Percentiles rank a stretch among this genome's conserved stretches.
Conservation (phyloP, 495 filamentous ascomycete species). For the Penicillium argentinense region DNA sequence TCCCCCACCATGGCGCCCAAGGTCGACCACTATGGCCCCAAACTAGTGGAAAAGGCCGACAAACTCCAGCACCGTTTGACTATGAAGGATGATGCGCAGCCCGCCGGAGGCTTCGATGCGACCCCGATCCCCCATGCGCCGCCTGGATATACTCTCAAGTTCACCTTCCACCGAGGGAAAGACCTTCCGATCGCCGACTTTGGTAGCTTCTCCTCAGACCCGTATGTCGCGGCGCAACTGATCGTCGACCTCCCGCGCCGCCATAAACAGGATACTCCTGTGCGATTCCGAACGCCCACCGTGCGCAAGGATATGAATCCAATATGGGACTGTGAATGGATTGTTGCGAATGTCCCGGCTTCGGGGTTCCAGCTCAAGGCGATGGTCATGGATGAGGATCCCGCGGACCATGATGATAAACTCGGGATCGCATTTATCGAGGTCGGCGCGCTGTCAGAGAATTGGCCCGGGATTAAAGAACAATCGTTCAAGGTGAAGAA, state of each 20-base stretch:
- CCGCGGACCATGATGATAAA: slow-evolving; percentile 80
- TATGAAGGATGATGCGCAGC: slow-evolving; percentile 37
- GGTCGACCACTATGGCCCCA: slow-evolving; percentile 43
- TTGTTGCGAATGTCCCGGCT: slow-evolving; percentile 78
- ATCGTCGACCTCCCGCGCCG: slow-evolving; percentile 59
- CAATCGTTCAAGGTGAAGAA: slow-evolving; percentile 73
- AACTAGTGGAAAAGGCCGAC: slow-evolving; percentile 56
- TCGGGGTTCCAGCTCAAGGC: slow-evolving; percentile 79
- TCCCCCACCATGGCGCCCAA: slow-evolving; percentile 25
- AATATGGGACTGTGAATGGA: slow-evolving; percentile 81
- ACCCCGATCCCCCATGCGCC: slow-evolving; percentile 73
- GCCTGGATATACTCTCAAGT: slow-evolving; percentile 77
- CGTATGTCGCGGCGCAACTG: slow-evolving; percentile 74
- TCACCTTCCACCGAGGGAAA: slow-evolving; percentile 78
- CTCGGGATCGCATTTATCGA: slow-evolving; percentile 78
- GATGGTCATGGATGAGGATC: slow-evolving; percentile 85
- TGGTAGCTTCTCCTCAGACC: slow-evolving; percentile 75
- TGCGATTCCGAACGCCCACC: slow-evolving; percentile 75
- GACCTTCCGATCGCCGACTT: slow-evolving; percentile 84
- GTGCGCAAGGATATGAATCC: slow-evolving; percentile 69
- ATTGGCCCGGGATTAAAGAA: slow-evolving; percentile 67
- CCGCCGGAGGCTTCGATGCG: slow-evolving; percentile 75
- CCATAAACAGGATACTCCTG: slow-evolving; percentile 75
- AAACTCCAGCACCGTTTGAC: slow-evolving; percentile 54
- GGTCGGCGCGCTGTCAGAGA: slow-evolving; percentile 54